Conservation (phyloP, 2,329 filamentous ascomycete genomes). For the Ceratocystis huliohia region DNA sequence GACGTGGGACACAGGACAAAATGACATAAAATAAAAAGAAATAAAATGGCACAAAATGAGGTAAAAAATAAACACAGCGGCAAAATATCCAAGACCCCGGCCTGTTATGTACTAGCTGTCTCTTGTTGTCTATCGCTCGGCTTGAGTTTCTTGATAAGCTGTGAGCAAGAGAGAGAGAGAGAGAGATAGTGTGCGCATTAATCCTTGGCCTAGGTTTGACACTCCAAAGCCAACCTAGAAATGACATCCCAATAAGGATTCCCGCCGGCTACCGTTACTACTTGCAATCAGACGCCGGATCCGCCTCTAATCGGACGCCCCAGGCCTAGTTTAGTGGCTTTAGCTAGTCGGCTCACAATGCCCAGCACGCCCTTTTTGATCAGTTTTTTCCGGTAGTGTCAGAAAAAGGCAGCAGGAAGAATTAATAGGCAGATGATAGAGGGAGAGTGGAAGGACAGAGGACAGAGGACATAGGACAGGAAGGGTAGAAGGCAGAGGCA, state of each 20-base stretch:
- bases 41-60: no score
- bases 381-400: not conserved
- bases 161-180: not conserved
- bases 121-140: not conserved
- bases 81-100: not conserved
- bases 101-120: not conserved
- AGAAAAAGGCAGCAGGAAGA: not conserved
- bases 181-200: not conserved
- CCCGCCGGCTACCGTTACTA: not conserved
- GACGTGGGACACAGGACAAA: not conserved
- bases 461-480: no score
- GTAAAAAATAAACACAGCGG: no score
- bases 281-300: not conserved
- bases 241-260: not conserved
- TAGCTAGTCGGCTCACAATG: not conserved
- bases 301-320: not conserved
- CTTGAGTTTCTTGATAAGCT: not conserved
- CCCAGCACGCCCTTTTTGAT: not conserved
- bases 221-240: not conserved
- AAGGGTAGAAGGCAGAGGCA: no score
- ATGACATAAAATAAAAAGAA: no score
- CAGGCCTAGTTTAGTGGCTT: not conserved
- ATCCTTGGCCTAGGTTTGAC: not conserved
- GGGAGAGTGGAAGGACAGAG: no score
- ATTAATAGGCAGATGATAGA: no score